Base-by-base conservation (phyloP, 257 asterid genomes). In the Paraleonurus japonicus region DNA sequence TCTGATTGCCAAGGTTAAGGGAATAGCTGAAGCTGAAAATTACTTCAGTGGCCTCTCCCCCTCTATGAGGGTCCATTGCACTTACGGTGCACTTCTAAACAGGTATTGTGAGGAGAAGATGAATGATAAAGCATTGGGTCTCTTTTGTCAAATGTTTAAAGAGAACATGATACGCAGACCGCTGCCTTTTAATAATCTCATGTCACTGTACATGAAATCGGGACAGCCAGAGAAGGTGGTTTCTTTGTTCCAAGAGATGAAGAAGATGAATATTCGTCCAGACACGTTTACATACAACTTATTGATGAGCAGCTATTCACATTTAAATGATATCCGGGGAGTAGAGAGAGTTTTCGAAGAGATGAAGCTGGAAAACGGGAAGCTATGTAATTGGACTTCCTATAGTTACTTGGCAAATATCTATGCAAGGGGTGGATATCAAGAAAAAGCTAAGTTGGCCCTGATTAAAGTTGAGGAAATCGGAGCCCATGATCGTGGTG, bases 341-440 rank as follows among this genome's bases (percentile, higher is more conserved):
- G 94, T 77, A 0, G 97, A 88, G 68, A 76, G 89, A 50, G 89
- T 85, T 73, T 90, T 85, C 19, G 90, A 85, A 77, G 96, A 92
- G 88, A 79, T 88, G 82, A 81, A 82, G 67, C 77, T 53, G 60
- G 81, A 79, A 24, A 71, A 78, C 23, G 74, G 61, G 28, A 88
- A 81, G 71, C 50, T 16, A 66, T 84, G 95, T 35, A 80, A 88
- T 65, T 92, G 98, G 98, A 88, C 89, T 0, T 83, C 83, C 2
- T 92, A 87, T 68, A 90, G 93, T 81, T 82, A 83, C 81, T 76
- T 92, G 82, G 96, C 97, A 7, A 65, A 41, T 65, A 75, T 83
- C 50, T 92, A 88, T 70, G 76, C 69, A 30, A 83, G 61, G 72
- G 82, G 76, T 32, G 96, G 96, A 53, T 76, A 75, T 50, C 50